Base-by-base conservation (phyloP, 768 basidiomycete species). In the Neoboletus brunneissimus region DNA sequence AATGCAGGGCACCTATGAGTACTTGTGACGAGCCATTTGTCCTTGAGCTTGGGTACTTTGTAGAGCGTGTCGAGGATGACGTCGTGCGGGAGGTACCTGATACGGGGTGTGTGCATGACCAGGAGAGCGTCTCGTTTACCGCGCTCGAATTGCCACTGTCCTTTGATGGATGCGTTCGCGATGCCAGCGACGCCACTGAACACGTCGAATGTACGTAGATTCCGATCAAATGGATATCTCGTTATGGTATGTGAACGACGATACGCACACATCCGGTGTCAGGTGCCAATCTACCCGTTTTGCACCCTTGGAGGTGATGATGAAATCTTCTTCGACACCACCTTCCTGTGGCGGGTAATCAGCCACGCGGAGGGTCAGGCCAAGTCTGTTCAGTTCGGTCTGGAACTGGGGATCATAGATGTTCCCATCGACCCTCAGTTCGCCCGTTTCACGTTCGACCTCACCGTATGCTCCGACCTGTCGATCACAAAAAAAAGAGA, bases 381-480 rank as follows among this genome's bases (percentile, higher is more conserved):
- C 38, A 4, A 60, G 53, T 0, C 8, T 53, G 41, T 64, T 23
- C 1, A 75, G 51, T 4, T 59, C 58, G 2, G 2, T 15, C 15
- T 67, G 70, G 23, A 61, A 64, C 0, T 57, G 42, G 1, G 53
- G 31, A 2, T 64, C 51, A 29, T 75, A 76, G 46, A 75, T 67
- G 54, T 73, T 75, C 0, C 74, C 74, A 0, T 69, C 61, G 47
- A 65, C 63, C 2, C 55, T 51, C 34, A 75, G 54, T 8, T 65
- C 63, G n/a, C 74, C 74, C 1, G 70, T 73, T 0, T 63, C 60
- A 0, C 11, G 25, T 5, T 75, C 65, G 34, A 76, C 31, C 2
- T 48, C 52, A 16, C 75, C 75, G 42, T 70, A 76, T 16, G 72
- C 61, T 3, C 75, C 75, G 2, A 76, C 74, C 75, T 74, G 52